Evolutionary conservation across 192 early-diverging fungal genomes (phyloP), one percentile per base, ranked within the genome.

Genomic region (Coemansia sp.): DNA sequence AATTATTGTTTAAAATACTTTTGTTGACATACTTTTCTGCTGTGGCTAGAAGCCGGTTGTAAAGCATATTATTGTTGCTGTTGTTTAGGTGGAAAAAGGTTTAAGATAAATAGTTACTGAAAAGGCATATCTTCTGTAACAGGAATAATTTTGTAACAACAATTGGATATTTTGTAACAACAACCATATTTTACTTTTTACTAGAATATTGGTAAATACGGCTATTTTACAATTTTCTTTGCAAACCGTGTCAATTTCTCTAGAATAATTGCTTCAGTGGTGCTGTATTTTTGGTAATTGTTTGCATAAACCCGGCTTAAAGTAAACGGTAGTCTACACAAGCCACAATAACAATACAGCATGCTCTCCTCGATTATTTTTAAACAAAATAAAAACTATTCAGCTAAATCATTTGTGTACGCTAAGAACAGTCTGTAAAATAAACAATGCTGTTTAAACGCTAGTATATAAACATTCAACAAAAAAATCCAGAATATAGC

Each of bases 341-440:
- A 19, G 51, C 51, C 51, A 25, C 51, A 54, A 54, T 7, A 54
- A 20, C 20, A 54, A 22, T 25, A 54, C 11, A 25, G 25, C 9
- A 54, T 14, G 19, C 51, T 54, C 51, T 54, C 22, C 51, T 54
- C 51, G 51, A 54, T 54, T 54, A 54, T 20, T 54, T 54, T 22
- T 17, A 25, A 22, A 9, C 9, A 12, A 12, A 12, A 54, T 12
- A 14, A 5, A 8, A 8, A 0, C 2, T 54, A 20, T 32, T 32
- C 1, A 19, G 12, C 20, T 25, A 7, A 5, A 54, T 54, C 4
- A 25, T 54, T 25, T 20, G 44, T 45, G 44, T 1, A 45, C 13
- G 13, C 10, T 14, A 45, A 14, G 13, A 9, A 12, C 44, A 45
- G 2, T 25, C 8, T 54, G 51, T 9, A 54, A 13, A 45, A 25